Base-by-base conservation (phyloP, 176 grass and related monocot genomes). In the Melocanna baccifera region DNA sequence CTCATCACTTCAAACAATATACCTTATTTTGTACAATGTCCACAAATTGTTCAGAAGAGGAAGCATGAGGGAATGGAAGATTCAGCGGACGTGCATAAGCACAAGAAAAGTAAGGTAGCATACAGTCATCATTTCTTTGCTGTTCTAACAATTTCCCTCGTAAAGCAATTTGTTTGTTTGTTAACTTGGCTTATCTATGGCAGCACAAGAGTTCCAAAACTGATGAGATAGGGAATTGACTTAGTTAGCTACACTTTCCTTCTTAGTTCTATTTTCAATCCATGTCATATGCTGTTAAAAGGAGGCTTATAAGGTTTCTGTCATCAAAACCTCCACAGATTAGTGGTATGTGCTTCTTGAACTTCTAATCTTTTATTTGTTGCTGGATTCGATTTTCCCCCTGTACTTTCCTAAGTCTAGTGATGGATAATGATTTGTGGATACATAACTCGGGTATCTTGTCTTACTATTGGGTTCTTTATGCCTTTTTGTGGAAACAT, bases 51-150 rank as follows among this genome's bases (percentile, higher is more conserved):
- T 50, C 61, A 93, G 91, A 93, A 93, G 63, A 86, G 88, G 76
- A 93, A 93, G 83, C 86, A 94, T 11, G 92, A 91, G 58, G 88
- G 83, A 59, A 25, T 36, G 59, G 86, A 88, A 68, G 88, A 94
- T 83, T 88, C 79, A 12, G 69, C 64, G 0, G 92, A 94, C 36
- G 79, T 59, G 80, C 88, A 93, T 77, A 93, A 91, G 83, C 88
- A 93, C 83, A 93, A 93, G 76, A 93, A 90, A 79, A 93, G 69
- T 75, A 93, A 93, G 91, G 91, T 93, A 88, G 36, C 39, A 57
- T 61, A 62, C n/a, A n/a, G 12, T 79, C 25, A 68, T 41, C 25
- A 22, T 81, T 72, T 91, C 51, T 70, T 80, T 81, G 23, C 45
- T 48, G 32, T 16, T 84, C 20, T 16, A 59, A 57, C 1, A 75